Base-by-base conservation (phyloP, 768 basidiomycete species). In the Udeniomyces megalosporus region DNA sequence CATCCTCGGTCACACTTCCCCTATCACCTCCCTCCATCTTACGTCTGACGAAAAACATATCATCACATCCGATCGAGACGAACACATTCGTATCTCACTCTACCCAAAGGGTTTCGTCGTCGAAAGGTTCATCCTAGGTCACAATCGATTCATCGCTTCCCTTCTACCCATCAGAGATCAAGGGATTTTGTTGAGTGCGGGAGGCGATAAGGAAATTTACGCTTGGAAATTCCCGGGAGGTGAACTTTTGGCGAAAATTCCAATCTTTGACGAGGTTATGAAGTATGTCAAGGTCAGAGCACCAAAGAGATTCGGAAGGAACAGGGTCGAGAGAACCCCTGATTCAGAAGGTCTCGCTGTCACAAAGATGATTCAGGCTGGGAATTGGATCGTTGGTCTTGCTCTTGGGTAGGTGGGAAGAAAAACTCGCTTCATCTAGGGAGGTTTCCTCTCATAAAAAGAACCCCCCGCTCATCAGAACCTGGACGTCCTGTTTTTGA, bases 31-130 rank as follows among this genome's bases (percentile, higher is more conserved):
- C 0, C 84, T 86, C 71, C 69, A 84, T 48, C 79, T 93, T 59
- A 80, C 83, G 0, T 71, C 73, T 0, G 83, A 87, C 69, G 82
- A 66, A 22, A 78, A 78, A 57, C 83, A 79, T 70, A 83, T 99
- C 69, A 79, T 96, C 66, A 89, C 90, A 0, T 85, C 88, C 0
- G 95, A 97, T 70, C 76, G 95, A 49, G 95, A 99, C 70, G 95
- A 97, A 71, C 95, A 97, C 70, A 85, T 99, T 55, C 79, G 95
- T 58, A 80, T 93, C 17, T 91, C 87, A 69, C 81, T 86, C 81
- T 97, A 80, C 70, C 95, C 95, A 0, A 77, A 85, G 58, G 87
- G 90, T 20, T 86, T 84, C 67, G 80, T 80, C 48, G 86, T 96
- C 65, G 89, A 96, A 72, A 81, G 79, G 66, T 96, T 82, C 72